Evolutionary conservation across 2,329 filamentous ascomycete genomes (phyloP), one percentile per base, ranked within the genome.

Genomic region (Coniochaeta sp.): DNA sequence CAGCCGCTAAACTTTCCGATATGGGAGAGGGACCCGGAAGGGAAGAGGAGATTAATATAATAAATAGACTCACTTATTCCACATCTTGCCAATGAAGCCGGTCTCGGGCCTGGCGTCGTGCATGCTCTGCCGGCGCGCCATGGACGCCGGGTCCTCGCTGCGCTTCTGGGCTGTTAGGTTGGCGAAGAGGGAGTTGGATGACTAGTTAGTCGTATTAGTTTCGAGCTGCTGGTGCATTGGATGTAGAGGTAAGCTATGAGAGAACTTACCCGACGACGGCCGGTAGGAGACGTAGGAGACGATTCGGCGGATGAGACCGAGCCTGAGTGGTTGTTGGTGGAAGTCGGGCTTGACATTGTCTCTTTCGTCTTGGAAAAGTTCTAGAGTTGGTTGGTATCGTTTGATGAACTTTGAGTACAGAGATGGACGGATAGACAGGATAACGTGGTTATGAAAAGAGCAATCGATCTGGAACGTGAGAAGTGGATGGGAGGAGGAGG

Each of bases 21-120:
- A 30, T 12, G 27, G 12, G 27, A 30, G 6, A 12, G 31, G 5
- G 14, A 33, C 31, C 6, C 31, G n/a, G n/a, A n/a, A 7, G 31
- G 14, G 20, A 14, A 31, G 30, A 10, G n/a, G n/a, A n/a, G n/a
- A n/a, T n/a, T n/a, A n/a, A n/a, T n/a, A n/a, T n/a, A n/a, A n/a
- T n/a, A n/a, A n/a, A n/a, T n/a, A n/a, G n/a, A 61, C 76, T 50
- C 64, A 82, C 79, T 74, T 80, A 58, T 80, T 72, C 75, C 81
- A 83, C 68, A 81, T 72, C 55, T 73, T 69, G 51, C 75, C 76
- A 49, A 82, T 67, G 55, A 82, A 65, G 35, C 78, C 78, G 1
- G 71, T 61, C 48, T 70, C 64, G 13, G 69, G 70, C 53, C 72
- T 71, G 61, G 82, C 79, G 52, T 83, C 79, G 27, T 70, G 71